Conservation (phyloP, 2,329 filamentous ascomycete species). For the Dryadomyces quercus-mongolicae region DNA sequence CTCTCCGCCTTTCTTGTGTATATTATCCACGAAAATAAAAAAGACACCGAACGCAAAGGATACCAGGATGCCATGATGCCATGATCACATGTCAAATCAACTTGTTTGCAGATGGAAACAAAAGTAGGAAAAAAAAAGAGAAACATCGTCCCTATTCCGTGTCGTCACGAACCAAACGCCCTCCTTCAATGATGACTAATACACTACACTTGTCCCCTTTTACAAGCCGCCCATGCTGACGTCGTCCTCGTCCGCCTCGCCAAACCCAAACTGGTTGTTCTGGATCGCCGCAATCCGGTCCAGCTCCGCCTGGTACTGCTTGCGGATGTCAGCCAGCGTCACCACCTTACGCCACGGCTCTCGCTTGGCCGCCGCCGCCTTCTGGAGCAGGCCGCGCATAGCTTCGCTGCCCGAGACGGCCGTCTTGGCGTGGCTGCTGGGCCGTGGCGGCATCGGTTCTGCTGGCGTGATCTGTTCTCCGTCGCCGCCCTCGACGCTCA, state of each 20-base stretch:
- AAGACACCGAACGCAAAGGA: background rate
- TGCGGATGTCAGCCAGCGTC: conserved; percentile 74
- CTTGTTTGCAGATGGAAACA: too few relatives aligned
- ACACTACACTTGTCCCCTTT: background rate
- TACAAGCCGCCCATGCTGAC: background rate
- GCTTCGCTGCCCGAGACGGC: conserved; percentile 1
- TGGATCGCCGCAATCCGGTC: conserved; percentile 81
- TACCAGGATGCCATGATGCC: too few relatives aligned
- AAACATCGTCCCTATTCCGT: background rate
- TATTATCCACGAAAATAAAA: background rate
- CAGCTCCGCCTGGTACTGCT: conserved; percentile 80
- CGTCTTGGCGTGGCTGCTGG: background rate
- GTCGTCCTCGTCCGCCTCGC: conserved; percentile 18
- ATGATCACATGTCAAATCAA: background rate
- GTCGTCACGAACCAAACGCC: background rate
- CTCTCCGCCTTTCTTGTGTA: background rate
- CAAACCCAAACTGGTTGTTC: conserved; percentile 77
- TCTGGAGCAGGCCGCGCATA: conserved; percentile 15
- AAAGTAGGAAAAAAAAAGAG: background rate
- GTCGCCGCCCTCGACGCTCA: background rate
- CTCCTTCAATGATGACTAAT: background rate
- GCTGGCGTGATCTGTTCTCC: background rate
- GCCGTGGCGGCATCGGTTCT: background rate
- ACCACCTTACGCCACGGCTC: conserved; percentile 58
- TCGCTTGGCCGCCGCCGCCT: conserved; percentile 12